Percentiles rank a stretch among this genome's conserved stretches.
Evolutionary conservation across 768 basidiomycete species (phyloP).

Genomic region (Amanita molliuscula): DNA sequence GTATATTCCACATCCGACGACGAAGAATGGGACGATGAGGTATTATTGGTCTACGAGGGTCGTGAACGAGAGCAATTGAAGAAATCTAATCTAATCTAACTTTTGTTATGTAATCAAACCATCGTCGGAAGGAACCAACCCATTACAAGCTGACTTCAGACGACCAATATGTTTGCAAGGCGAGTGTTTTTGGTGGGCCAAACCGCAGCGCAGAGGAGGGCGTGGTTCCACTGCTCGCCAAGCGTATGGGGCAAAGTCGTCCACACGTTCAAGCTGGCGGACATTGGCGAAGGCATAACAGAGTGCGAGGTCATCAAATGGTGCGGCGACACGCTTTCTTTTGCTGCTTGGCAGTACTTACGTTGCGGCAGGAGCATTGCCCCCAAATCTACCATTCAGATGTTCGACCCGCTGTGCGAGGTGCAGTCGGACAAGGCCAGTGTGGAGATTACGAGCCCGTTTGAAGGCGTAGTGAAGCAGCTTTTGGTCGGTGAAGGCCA

Average conservation of each 20-base stretch:
- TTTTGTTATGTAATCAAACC: neutral
- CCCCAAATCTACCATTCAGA: constrained; percentile 35
- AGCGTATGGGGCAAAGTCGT: constrained; percentile 24
- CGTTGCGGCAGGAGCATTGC: constrained; percentile 47
- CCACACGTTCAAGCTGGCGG: constrained; percentile 67
- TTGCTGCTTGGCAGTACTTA: constrained; percentile 7
- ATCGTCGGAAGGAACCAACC: constrained; percentile 4
- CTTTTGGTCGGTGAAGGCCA: constrained; percentile 73
- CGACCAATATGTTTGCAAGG: neutral
- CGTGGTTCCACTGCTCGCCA: constrained; percentile 23
- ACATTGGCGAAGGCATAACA: constrained; percentile 87
- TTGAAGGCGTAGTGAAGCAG: constrained; percentile 63
- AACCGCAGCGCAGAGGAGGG: constrained; percentile 13
- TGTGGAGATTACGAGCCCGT: constrained; percentile 86
- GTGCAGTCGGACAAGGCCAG: constrained; percentile 88
- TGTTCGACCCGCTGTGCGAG: constrained; percentile 72
- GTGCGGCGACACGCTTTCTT: constrained; percentile 30
- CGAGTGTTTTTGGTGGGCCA: neutral
- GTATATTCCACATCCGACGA: constrained; percentile 83
- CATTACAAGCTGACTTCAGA: neutral
- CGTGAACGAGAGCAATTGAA: neutral
- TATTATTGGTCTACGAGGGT: constrained; percentile 31
- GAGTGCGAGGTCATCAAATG: constrained; percentile 87
- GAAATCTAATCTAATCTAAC: too few relatives aligned
- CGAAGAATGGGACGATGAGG: constrained; percentile 60